These are phyloP conservation scores for Pseudocercospora cruenta DNA, from an alignment of 2,329 filamentous ascomycete genomes.

Conservation along the genomic window DNA sequence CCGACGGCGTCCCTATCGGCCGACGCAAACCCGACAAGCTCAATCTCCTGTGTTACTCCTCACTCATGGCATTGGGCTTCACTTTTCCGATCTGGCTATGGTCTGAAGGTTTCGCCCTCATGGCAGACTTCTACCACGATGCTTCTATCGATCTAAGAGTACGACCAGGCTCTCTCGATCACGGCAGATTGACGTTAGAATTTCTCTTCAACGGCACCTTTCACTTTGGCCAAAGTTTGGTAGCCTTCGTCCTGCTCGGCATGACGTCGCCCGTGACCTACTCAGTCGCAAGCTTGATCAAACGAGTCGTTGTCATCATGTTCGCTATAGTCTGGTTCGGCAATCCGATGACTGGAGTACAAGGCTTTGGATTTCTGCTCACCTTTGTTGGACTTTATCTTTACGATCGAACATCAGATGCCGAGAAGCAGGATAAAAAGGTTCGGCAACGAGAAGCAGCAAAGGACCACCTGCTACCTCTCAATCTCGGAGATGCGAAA, in stretches of 20 bases:
- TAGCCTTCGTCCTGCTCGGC: constrained; percentile 89
- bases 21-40: constrained; percentile 91
- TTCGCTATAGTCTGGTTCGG: constrained; percentile 97
- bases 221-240: constrained; percentile 94
- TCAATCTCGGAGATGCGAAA: constrained; percentile 48
- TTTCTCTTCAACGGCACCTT: constrained; percentile 97
- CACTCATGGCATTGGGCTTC: constrained; percentile 84
- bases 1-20: constrained; percentile 65
- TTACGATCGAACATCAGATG: constrained; percentile 89
- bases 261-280: constrained; percentile 97
- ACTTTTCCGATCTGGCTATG: constrained; percentile 92
- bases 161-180: constrained; percentile 72
- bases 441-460: constrained; percentile 66
- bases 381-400: constrained; percentile 93
- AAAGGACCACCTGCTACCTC: constrained; percentile 67
- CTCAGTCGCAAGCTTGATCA: constrained; percentile 92
- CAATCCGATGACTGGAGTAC: constrained; percentile 79
- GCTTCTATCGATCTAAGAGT: constrained; percentile 77
- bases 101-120: constrained; percentile 78
- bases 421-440: constrained; percentile 82
- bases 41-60: constrained; percentile 96
- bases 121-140: constrained; percentile 78
- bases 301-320: constrained; percentile 94
- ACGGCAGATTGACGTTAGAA: constrained; percentile 69
- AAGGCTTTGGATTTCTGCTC: constrained; percentile 81